Base-by-base conservation (phyloP, 2,329 filamentous ascomycete species). In the Exophiala bonariae region DNA sequence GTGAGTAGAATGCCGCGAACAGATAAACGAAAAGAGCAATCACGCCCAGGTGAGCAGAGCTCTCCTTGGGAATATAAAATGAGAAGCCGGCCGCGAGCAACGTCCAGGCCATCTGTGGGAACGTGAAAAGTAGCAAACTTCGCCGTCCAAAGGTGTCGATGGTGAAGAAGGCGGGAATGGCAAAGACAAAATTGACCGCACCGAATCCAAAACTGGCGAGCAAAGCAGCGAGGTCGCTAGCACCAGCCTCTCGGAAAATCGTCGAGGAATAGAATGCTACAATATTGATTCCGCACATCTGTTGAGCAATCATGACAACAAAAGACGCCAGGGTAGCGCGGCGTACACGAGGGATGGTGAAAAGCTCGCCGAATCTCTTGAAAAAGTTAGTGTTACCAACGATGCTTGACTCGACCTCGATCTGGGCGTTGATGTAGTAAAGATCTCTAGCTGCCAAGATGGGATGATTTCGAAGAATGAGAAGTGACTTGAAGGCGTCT, bases 171-270 rank as follows among this genome's bases (percentile, higher is more conserved):
- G 80, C 79, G 0, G 80, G 80, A 49, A 74, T 76, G 1, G 79
- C 78, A 54, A 82, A 82, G 38, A 81, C 35, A 53, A 81, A 82
- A 53, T 77, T 81, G 44, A 81, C 70, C 0, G 82, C 63, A 3
- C 81, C 81, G 49, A 81, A 82, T 0, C 80, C 80, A 57, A 75
- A 77, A 0, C 78, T 80, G 0, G 76, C 79, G 14, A 81, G 65
- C n/a, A 83, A 63, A 4, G 72, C 56, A 34, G 67, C 57, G 14
- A 63, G 64, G 13, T 63, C 45, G 3, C 65, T 66, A n/a, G 71
- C 70, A 1, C 73, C 74, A 2, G 71, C 75, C 20, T 76, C 59
- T 3, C 63, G 59, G 54, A 79, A 78, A 41, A 78, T 75, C 1
- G 72, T 76, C 0, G 70, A 71, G 2, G 67, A 72, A 55, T 79